These are phyloP conservation scores for Cytospora piceae DNA, from an alignment of 2,329 filamentous ascomycete species.

Conservation along the genomic window DNA sequence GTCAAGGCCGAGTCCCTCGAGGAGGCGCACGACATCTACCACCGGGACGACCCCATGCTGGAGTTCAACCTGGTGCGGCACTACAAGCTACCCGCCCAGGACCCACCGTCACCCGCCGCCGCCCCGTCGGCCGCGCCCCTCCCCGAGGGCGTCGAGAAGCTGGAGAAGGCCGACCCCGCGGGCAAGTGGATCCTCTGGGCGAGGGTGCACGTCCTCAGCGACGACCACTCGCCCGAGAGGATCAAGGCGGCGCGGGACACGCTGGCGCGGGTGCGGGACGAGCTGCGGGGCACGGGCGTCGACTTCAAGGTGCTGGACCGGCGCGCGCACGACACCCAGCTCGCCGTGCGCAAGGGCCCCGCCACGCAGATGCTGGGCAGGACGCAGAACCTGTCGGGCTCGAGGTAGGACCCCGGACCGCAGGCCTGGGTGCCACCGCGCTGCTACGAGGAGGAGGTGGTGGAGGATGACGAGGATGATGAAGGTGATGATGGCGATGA, in stretches of 20 bases:
- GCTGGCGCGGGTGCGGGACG: conserved; percentile 49
- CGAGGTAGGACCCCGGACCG: neutral
- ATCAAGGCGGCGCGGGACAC: conserved; percentile 59
- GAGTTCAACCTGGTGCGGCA: conserved; percentile 58
- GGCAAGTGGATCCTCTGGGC: conserved; percentile 61
- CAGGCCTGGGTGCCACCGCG: too few relatives aligned
- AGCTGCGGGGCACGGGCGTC: conserved; percentile 54
- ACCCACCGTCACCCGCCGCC: conserved; percentile 17
- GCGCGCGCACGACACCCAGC: conserved; percentile 54
- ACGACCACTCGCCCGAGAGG: conserved; percentile 62
- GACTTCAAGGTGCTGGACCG: conserved; percentile 57
- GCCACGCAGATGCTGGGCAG: conserved; percentile 22
- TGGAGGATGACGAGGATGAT: too few relatives aligned
- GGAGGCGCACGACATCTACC: conserved; percentile 55
- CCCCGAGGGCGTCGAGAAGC: conserved; percentile 52
- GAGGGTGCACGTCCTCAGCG: conserved; percentile 53
- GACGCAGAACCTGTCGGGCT: conserved; percentile 24
- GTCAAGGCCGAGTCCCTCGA: conserved; percentile 58
- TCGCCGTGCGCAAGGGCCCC: conserved; percentile 24
- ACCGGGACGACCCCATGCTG: conserved; percentile 49
- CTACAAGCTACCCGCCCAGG: conserved; percentile 45
- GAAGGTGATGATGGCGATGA: too few relatives aligned
- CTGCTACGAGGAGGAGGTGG: too few relatives aligned
- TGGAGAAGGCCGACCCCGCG: conserved; percentile 52
- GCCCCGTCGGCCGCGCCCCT: conserved; percentile 34